Base-by-base conservation (phyloP, 2,329 filamentous ascomycete genomes). In the Monosporascus cannonballus region DNA sequence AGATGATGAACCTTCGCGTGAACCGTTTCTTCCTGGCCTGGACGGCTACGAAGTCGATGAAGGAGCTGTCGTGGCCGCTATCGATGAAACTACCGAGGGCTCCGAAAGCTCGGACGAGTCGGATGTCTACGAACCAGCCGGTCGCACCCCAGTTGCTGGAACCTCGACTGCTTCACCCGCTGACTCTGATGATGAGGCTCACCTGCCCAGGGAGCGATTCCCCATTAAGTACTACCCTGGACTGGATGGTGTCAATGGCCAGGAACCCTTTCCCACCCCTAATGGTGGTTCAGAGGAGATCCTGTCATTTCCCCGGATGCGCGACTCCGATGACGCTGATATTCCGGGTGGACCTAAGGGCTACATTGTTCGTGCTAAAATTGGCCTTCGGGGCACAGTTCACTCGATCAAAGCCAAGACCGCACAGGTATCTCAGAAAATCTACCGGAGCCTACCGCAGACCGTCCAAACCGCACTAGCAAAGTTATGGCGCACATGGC, bases 261-360 rank as follows among this genome's bases (percentile, higher is more conserved):
- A 64, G 7, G 24, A 17, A 2, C 24, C 20, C 56, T 62, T 68
- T 44, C 54, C 64, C 18, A 71, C 75, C 22, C 75, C 75, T 17
- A 47, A 54, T 48, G 67, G 72, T 47, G 71, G 66, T 53, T 69
- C 72, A 3, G 77, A 79, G 45, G 74, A 84, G 56, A 85, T 87
- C 17, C 76, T 84, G 51, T 81, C 79, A 1, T 89, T 89, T 65
- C 81, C 84, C 34, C 76, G 73, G 46, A 78, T 84, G 59, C 73
- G 71, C 41, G 74, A 69, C 51, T 60, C 64, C 50, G 69, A 74
- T 24, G 75, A 76, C 27, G 63, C 67, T 4, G 70, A 75, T 24
- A 61, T 71, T 6, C 70, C 75, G 1, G 51, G 66, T 8, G 75
- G 76, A 22, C 53, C 75, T 53, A 67, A 67, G 49, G 77, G 78